Evolutionary conservation across 768 basidiomycete species (phyloP), one percentile per base, ranked within the genome.

Genomic region (Termitomyces heimii): DNA sequence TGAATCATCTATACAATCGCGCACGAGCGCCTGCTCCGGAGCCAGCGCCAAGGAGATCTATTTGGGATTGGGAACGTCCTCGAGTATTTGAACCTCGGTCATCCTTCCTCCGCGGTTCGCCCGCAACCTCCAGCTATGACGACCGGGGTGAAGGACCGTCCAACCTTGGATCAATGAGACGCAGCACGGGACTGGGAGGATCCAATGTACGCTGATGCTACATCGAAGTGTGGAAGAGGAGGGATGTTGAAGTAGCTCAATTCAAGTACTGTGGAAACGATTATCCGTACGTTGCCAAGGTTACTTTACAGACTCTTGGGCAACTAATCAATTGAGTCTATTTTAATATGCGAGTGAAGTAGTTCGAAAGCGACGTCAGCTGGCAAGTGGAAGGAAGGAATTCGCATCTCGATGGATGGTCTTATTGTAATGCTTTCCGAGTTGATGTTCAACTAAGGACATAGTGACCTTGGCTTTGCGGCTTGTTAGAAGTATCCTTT

Each of bases 121-220:
- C 68, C 44, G 60, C 70, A 37, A 57, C 63, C 26, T 62, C 48
- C 31, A 48, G 42, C 18, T 62, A 57, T 53, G 75, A 79, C 22
- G 84, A 88, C 64, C 75, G 88, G 56, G 84, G 83, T 6, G 88
- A 88, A 66, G 88, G 88, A 6, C 68, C 84, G 16, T 89, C 88
- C 26, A 82, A 78, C 66, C 65, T 90, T 47, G 92, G 90, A 6
- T 60, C 80, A 24, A 85, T 89, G 79, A 80, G 92, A 67, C 75
- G 81, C 35, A 90, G 89, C 65, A 89, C 89, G 16, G 92, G 90
- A 0, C 81, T 88, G 55, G 93, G 92, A 31, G 85, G 91, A 28
- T 89, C 91, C 4, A 84, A 71, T 59, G 85, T 86, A 28, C 77
- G 91, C 59, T 93, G 69, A 65, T 52, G 16, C n/a, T 35, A 24